Percentiles rank a stretch among this genome's conserved stretches.
Evolutionary conservation across 306 rosid species (phyloP).

Genomic region (Senna tora): DNA sequence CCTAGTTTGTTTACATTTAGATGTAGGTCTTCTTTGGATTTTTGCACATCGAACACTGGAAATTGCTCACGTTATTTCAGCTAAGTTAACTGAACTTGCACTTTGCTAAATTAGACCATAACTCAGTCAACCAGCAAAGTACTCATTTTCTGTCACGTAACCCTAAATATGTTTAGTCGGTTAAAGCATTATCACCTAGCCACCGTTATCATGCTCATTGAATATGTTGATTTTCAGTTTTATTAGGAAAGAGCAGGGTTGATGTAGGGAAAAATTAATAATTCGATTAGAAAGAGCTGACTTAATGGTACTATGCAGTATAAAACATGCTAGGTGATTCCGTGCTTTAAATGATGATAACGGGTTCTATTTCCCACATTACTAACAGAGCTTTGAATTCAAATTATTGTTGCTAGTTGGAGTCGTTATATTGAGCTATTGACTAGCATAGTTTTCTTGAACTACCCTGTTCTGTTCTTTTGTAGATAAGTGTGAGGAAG

Average conservation of each 20-base stretch:
- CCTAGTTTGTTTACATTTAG: conserved; percentile 32
- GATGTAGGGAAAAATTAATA: conserved; percentile 15
- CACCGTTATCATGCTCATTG: neutral
- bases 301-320: neutral
- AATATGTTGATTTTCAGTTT: neutral
- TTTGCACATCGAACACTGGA: conserved; percentile 21
- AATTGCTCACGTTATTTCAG: neutral
- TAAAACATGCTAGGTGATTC: neutral
- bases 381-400: neutral
- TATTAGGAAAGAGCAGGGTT: neutral
- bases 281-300: neutral
- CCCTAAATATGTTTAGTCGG: neutral
- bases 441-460: neutral
- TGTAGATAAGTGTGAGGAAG: conserved; percentile 18
- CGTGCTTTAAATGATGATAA: neutral
- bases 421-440: conserved; percentile 7
- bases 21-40: neutral
- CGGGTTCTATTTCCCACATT: conserved; percentile 4
- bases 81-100: conserved; percentile 3
- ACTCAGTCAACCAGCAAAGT: neutral
- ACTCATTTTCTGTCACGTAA: neutral
- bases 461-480: neutral
- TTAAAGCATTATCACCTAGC: neutral
- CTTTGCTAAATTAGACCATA: neutral
- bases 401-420: conserved; percentile 11